phyloP scores from a whole-genome alignment of 2,329 filamentous ascomycete species.

The Ophiocordyceps camponoti-leonardi region DNA sequence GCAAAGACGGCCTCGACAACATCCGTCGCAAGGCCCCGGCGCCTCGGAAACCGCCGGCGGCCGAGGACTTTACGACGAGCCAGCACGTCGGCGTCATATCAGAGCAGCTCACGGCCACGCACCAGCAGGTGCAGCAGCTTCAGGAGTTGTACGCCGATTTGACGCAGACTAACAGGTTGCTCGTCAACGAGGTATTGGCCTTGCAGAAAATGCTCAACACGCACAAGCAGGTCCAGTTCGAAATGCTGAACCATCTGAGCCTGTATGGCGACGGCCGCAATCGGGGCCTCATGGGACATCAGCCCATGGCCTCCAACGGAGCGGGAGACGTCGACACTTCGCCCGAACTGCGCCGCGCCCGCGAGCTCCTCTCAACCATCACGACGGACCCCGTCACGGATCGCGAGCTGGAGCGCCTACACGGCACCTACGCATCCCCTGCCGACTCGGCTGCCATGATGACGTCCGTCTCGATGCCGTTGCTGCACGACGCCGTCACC shows the following conservation, averaged over 20 bases:
- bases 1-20: conserved; percentile 91
- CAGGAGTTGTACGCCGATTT: conserved; percentile 76
- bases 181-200: conserved; percentile 43
- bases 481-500: conserved; percentile 35
- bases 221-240: conserved; percentile 38
- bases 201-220: conserved; percentile 43
- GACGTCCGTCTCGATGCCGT: conserved; percentile 23
- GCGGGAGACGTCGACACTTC: conserved; percentile 28
- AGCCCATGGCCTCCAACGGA: conserved; percentile 16
- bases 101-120: conserved; percentile 73
- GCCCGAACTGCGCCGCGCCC: conserved; percentile 35
- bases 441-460: conserved; percentile 31
- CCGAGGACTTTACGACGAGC: conserved; percentile 59
- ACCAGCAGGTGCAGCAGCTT: conserved; percentile 78
- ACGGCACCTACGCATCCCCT: conserved; percentile 34
- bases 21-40: conserved; percentile 91
- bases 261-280: conserved; percentile 27
- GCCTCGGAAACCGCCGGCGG: conserved; percentile 53
- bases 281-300: conserved; percentile 13
- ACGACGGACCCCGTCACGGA: conserved; percentile 34
- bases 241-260: conserved; percentile 38
- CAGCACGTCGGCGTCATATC: conserved; percentile 84
- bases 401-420: conserved; percentile 37
- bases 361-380: conserved; percentile 36
- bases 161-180: conserved; percentile 40